phyloP scores from a whole-genome alignment of 176 grass and related monocot species.

The Areca catechu region DNA sequence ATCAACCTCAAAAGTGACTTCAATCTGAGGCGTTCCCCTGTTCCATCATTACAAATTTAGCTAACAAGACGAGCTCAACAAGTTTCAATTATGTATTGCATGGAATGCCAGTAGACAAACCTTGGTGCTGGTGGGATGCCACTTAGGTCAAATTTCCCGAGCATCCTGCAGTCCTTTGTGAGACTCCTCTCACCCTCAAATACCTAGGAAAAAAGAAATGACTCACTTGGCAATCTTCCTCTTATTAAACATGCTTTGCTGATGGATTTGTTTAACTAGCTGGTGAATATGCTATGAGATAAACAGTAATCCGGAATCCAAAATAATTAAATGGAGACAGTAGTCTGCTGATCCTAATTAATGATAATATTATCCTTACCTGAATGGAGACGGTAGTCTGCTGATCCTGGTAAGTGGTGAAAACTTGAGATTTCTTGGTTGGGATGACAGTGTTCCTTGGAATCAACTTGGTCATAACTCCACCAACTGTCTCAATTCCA shows the following conservation, averaged over 20 bases:
- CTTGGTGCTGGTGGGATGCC: slow-evolving; percentile 52
- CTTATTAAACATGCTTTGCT: too few relatives aligned
- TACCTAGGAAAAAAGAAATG: slow-evolving; percentile 9
- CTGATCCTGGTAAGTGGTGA: slow-evolving; percentile 56
- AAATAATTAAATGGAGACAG: too few relatives aligned
- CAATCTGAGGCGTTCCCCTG: slow-evolving; percentile 48
- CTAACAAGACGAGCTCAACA: neutral
- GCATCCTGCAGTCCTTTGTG: slow-evolving; percentile 49
- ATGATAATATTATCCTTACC: slow-evolving; percentile 13
- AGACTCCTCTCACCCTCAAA: slow-evolving; percentile 68
- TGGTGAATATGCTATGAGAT: too few relatives aligned
- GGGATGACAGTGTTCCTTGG: slow-evolving; percentile 54
- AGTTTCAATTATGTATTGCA: neutral
- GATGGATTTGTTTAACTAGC: too few relatives aligned
- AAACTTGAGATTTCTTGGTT: slow-evolving; percentile 55
- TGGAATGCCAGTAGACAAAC: slow-evolving; percentile 1
- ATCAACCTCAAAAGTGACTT: slow-evolving; percentile 49
- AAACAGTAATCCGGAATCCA: too few relatives aligned
- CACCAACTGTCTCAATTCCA: slow-evolving; percentile 58
- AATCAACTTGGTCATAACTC: slow-evolving; percentile 63
- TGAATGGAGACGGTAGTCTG: slow-evolving; percentile 50
- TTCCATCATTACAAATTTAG: neutral
- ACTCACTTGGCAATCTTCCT: too few relatives aligned
- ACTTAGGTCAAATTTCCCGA: slow-evolving; percentile 52
- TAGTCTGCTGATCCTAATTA: too few relatives aligned